Evolutionary conservation across 768 basidiomycete species (phyloP).

Genomic region (Ephemerocybe angulata): DNA sequence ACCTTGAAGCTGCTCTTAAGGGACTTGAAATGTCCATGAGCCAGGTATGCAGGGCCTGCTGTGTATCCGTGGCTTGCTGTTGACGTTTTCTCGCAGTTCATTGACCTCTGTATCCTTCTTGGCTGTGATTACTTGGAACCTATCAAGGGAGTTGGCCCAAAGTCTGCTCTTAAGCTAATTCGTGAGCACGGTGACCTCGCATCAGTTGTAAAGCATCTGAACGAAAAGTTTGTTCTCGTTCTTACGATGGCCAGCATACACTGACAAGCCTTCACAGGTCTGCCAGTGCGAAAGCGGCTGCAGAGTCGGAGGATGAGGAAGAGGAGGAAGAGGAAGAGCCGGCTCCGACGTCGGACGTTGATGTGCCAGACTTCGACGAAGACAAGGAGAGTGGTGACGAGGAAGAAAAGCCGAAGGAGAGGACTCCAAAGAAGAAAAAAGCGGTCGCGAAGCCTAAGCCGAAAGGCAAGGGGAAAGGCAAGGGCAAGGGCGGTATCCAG

Average conservation of each 20-base stretch:
- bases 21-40: conserved; percentile 93
- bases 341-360: conserved; percentile 44
- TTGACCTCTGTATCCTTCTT: conserved; percentile 92
- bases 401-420: conserved; percentile 15
- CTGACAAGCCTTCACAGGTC: conserved; percentile 28
- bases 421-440: conserved; percentile 36
- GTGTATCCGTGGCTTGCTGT: background rate
- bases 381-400: conserved; percentile 22
- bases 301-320: conserved; percentile 29
- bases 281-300: conserved; percentile 40
- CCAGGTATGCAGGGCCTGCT: conserved; percentile 45
- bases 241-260: background rate
- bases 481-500: conserved; percentile 70
- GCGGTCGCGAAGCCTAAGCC: conserved; percentile 25
- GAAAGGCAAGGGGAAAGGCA: conserved; percentile 37
- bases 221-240: conserved; percentile 56
- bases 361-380: conserved; percentile 32
- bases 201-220: conserved; percentile 71
- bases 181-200: conserved; percentile 74
- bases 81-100: conserved; percentile 57
- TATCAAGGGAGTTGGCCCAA: conserved; percentile 95
- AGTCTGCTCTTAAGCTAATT: conserved; percentile 90
- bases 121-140: conserved; percentile 99
- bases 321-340: conserved; percentile 37
- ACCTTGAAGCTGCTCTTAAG: conserved; percentile 74